phyloP scores from a whole-genome alignment of 345 rosid species.

The Syzygium grande region DNA sequence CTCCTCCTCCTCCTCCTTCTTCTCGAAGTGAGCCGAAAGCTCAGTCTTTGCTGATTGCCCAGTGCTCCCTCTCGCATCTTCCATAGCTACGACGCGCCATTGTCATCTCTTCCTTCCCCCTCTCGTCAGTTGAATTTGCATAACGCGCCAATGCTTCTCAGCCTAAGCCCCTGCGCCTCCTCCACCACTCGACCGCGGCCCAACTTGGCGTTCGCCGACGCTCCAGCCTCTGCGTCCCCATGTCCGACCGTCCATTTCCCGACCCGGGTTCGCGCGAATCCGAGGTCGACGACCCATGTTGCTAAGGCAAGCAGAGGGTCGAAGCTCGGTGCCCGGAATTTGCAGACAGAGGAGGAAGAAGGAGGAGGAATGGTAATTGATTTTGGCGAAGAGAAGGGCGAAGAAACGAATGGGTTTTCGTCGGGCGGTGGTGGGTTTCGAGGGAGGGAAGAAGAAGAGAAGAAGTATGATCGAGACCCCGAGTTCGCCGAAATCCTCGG shows the following conservation, averaged over 20 bases:
- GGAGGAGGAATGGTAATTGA: constrained; percentile 1
- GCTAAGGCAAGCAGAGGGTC: constrained; percentile 3
- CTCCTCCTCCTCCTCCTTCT: neutral
- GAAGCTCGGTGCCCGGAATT: constrained; percentile 2
- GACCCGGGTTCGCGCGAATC: neutral
- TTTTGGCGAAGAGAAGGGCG: constrained; percentile 3
- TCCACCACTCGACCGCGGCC: neutral
- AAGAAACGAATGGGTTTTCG: constrained; percentile 12
- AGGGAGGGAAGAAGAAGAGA: constrained; percentile 34
- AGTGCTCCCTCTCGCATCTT: neutral
- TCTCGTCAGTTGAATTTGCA: neutral
- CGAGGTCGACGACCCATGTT: constrained; percentile 1
- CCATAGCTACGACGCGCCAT: neutral
- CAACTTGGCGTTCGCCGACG: neutral
- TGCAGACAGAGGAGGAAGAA: constrained; percentile 6
- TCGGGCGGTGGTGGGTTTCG: constrained; percentile 16
- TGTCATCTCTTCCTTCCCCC: neutral
- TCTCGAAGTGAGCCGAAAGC: neutral
- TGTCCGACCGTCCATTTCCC: constrained; percentile 12
- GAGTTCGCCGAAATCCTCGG: constrained; percentile 86
- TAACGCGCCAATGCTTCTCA: constrained; percentile 5
- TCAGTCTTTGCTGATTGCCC: neutral
- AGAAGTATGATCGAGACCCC: constrained; percentile 71
- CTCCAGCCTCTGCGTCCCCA: constrained; percentile 9
- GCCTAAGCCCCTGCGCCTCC: constrained; percentile 6